A percentile compares a stretch with the other conserved stretches of the same genome.
Conservation (phyloP, 2,329 filamentous ascomycete species). For the Cladophialophora immunda region DNA sequence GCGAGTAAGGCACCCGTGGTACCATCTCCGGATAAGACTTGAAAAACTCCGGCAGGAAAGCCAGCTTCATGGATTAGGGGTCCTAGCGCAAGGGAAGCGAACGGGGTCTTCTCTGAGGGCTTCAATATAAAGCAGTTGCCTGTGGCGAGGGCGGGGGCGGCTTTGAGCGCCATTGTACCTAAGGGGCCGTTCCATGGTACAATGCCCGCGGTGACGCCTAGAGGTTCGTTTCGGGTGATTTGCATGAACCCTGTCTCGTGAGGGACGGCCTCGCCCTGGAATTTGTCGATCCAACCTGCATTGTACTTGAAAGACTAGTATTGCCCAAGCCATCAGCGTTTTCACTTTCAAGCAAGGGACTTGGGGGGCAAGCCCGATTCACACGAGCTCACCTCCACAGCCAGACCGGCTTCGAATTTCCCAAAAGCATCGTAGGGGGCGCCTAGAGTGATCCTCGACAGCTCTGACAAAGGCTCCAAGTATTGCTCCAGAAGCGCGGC, state of each 20-base stretch:
- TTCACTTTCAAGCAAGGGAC: no score
- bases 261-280: constrained; percentile 50
- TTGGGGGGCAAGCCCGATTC: constrained; percentile 54
- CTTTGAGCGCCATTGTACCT: constrained; percentile 48
- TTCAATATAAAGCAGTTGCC: constrained; percentile 65
- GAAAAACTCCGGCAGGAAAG: constrained; percentile 69
- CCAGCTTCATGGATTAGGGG: constrained; percentile 63
- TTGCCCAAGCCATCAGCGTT: no score
- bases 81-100: constrained; percentile 62
- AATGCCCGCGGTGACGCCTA: constrained; percentile 59
- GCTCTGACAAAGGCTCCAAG: no score
- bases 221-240: constrained; percentile 45
- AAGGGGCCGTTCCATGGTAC: constrained; percentile 66
- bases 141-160: constrained; percentile 58
- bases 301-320: constrained; percentile 46
- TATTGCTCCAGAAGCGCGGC: no score
- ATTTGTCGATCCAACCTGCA: constrained; percentile 52
- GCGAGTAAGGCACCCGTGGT: constrained; percentile 66
- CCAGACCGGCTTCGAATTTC: no score
- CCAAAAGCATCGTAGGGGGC: no score
- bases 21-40: constrained; percentile 67
- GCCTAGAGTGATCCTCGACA: no score
- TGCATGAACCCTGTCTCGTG: constrained; percentile 50
- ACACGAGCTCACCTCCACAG: constrained; percentile 53
- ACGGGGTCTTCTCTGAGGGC: constrained; percentile 64